Evolutionary conservation across 176 grass and related monocot genomes (phyloP).

Genomic region (Bonia amplexicaulis): DNA sequence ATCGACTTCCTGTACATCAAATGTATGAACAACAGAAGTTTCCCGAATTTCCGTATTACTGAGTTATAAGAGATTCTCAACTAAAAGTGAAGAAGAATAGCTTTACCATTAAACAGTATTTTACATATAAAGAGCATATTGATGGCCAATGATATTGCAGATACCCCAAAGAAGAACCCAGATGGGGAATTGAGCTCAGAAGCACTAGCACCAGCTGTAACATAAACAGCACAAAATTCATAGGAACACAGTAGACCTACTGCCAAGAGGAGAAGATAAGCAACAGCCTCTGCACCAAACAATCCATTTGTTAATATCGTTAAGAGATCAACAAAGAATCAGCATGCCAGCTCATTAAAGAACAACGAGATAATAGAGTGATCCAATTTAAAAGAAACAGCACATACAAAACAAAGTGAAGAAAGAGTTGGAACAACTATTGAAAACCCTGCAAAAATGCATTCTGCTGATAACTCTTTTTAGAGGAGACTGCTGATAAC

Average conservation of each 20-base stretch:
- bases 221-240: slow-evolving; percentile 96
- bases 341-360: slow-evolving; percentile 1
- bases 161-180: slow-evolving; percentile 96
- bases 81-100: not conserved
- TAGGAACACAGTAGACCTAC: slow-evolving; percentile 89
- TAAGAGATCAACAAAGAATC: slow-evolving; percentile 14
- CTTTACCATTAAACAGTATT: slow-evolving; percentile 95
- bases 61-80: not conserved
- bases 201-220: slow-evolving; percentile 77
- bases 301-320: slow-evolving; percentile 24
- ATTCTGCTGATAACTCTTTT: not conserved
- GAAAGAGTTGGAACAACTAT: slow-evolving; percentile 10
- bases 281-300: slow-evolving; percentile 80
- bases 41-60: not conserved
- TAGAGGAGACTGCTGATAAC: not conserved
- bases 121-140: slow-evolving; percentile 99
- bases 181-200: slow-evolving; percentile 89
- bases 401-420: not conserved
- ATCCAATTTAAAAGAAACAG: not conserved
- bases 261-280: slow-evolving; percentile 92
- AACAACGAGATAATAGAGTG: slow-evolving; percentile 10
- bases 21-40: slow-evolving; percentile 25
- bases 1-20: slow-evolving; percentile 65
- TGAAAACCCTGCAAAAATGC: not conserved
- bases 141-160: slow-evolving; percentile 91